Percentiles rank a stretch among this genome's conserved stretches.
Evolutionary conservation across 345 rosid genomes (phyloP).

Genomic region (Zanthoxylum bungeanum): DNA sequence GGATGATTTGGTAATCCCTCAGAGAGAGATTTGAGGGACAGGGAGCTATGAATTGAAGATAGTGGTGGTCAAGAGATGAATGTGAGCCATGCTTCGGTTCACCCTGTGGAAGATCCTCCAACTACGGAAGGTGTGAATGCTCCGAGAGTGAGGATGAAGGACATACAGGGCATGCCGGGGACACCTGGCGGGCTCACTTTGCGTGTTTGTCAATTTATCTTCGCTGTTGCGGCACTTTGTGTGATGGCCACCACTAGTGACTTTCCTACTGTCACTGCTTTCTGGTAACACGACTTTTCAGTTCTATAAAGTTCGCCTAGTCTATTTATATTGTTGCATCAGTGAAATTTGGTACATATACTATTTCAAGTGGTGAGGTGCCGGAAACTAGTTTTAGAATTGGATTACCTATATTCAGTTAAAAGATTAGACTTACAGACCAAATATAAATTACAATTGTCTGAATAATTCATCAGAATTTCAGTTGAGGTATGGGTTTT

Average conservation of each 20-base stretch:
- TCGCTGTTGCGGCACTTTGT: constrained; percentile 52
- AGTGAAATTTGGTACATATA: background rate
- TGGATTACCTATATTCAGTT: background rate
- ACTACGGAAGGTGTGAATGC: constrained; percentile 44
- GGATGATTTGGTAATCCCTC: background rate
- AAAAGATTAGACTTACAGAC: background rate
- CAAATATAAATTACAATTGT: background rate
- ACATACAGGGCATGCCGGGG: constrained; percentile 69
- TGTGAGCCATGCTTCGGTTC: constrained; percentile 81
- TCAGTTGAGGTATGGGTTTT: background rate
- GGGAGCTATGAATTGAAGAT: constrained; percentile 31
- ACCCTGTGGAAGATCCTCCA: constrained; percentile 69
- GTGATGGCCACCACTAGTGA: constrained; percentile 73
- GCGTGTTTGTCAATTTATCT: constrained; percentile 59
- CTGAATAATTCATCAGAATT: background rate
- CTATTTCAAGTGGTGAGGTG: background rate
- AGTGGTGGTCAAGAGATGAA: constrained; percentile 53
- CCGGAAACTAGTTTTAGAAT: background rate
- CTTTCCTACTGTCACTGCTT: constrained; percentile 71
- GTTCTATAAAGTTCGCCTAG: background rate
- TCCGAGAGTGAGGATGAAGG: constrained; percentile 66
- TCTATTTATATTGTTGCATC: background rate
- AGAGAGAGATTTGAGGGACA: background rate
- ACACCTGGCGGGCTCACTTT: constrained; percentile 60
- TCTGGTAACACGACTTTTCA: constrained; percentile 37